Base-by-base conservation (phyloP, 2,329 filamentous ascomycete species). In the Trichoderma sp. region DNA sequence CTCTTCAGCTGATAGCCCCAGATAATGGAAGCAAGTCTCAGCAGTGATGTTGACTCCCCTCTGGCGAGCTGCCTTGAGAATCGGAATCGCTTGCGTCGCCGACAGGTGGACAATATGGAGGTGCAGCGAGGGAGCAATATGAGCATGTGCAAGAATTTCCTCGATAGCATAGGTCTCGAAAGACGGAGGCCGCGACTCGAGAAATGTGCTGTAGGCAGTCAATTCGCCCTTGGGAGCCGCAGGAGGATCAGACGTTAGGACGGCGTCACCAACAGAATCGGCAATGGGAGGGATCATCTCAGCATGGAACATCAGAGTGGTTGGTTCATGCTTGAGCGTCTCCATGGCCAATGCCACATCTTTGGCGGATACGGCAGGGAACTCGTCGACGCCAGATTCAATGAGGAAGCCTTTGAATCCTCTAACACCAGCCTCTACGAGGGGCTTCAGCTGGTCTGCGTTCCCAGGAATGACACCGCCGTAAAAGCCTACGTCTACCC, bases 401-500 rank as follows among this genome's bases (percentile, higher is more conserved):
- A 98, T 98, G 77, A 99, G 83, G 81, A 99, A 99, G 1, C 95
- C 95, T 83, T 99, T 99, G 87, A 99, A 98, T 14, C 96, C 96
- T 75, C 95, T 88, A 12, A 98, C 95, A 69, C 96, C 96, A 53
- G 90, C 92, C 71, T 93, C 88, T 1, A 98, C 92, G 4, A 99
- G 86, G 0, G 90, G 91, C 76, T 93, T 89, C 70, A 99, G 84
- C 78, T 98, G 90, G 12, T 88, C 82, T 3, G 91, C 88, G 79
- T 99, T 99, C 2, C 95, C 96, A 4, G 96, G 96, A 62, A 99
- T 90, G 51, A 98, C 90, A 36, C 96, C 96, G 30, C 96, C 96
- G 80, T 98, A 98, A 82, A 99, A 98, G 34, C 94, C 96, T n/a
- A 98, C 95, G 77, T 98, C 96, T 30, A 98, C 94, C 95, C 95